Base-by-base conservation (phyloP, 768 basidiomycete genomes). In the Serendipita sp. region DNA sequence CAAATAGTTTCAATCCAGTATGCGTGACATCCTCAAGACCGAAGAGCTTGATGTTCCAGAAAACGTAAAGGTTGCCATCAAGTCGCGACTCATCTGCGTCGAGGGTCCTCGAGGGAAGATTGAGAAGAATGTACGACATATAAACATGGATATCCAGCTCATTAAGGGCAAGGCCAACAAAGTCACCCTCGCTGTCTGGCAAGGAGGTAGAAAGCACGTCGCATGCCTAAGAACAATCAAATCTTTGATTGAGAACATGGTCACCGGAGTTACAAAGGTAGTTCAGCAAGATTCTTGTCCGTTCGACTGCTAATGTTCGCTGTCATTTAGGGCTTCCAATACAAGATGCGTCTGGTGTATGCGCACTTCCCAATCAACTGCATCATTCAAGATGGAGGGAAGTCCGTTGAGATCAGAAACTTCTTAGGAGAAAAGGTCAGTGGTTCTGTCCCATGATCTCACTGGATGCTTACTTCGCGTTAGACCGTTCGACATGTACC, bases 331-430 rank as follows among this genome's bases (percentile, higher is more conserved):
- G 96, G 96, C 66, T 99, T 98, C 85, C 84, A 85, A 69, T 99
- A 99, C 83, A 99, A 98, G 86, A 97, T 99, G 95, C 90, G 94
- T 69, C 82, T 92, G 28, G 96, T 99, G 61, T 99, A 98, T 72
- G 96, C 96, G 69, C 96, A 99, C 80, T 99, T 99, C 81, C 96
- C 96, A 65, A 96, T 99, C 81, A 99, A 99, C 80, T 86, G 87
- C 73, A 95, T 96, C 73, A 90, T 95, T 70, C 85, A 88, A 73
- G 83, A 88, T 5, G 73, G 74, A 64, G 90, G 88, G 61, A 73
- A 70, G 42, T 74, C 82, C 53, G 75, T 94, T 51, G 93, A 95
- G 74, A 95, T 96, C 74, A 87, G 93, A 66, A 95, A 94, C 76
- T 94, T 95, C 77, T 77, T 94, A 72, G 91, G 92, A 66, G 90